A percentile compares a stretch with the other conserved stretches of the same genome.
These are phyloP conservation scores for Neonectria coccinea DNA, from an alignment of 2,329 filamentous ascomycete genomes.

Conservation along the genomic window DNA sequence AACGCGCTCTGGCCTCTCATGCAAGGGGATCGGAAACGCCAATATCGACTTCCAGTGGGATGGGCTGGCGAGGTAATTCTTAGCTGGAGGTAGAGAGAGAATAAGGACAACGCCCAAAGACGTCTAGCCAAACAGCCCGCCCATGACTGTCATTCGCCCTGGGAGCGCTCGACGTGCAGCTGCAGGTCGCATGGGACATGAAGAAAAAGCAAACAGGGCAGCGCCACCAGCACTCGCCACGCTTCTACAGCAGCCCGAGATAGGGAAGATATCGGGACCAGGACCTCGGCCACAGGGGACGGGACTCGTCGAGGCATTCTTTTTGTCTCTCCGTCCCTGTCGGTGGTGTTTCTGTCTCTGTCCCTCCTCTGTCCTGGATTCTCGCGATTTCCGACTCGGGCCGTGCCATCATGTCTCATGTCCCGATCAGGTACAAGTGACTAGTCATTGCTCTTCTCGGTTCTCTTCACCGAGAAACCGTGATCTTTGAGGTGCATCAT, in stretches of 20 bases:
- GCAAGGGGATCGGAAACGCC: conserved; percentile 1
- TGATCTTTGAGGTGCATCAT: conserved; percentile 1
- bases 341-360: conserved; percentile 5
- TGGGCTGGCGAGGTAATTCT: conserved; percentile 23
- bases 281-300: conserved; percentile 5
- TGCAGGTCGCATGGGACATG: conserved; percentile 17
- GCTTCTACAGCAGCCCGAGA: conserved; percentile 13
- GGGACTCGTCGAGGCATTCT: conserved; percentile 4
- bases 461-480: conserved; percentile 1
- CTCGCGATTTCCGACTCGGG: not conserved
- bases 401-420: conserved; percentile 8
- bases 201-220: conserved; percentile 20
- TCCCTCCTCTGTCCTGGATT: not conserved
- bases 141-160: conserved; percentile 13
- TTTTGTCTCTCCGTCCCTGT: conserved; percentile 11
- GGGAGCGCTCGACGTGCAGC: conserved; percentile 18
- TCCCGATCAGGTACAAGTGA: not conserved
- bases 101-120: conserved; percentile 20
- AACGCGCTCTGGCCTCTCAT: conserved; percentile 2
- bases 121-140: not conserved
- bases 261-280: conserved; percentile 12
- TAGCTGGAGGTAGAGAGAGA: conserved; percentile 10
- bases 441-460: not conserved
- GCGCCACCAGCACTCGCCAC: conserved; percentile 12
- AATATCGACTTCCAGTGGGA: not conserved